Evolutionary conservation across 2,329 filamentous ascomycete species (phyloP), one percentile per base, ranked within the genome.

Genomic region (Venturia asperata): DNA sequence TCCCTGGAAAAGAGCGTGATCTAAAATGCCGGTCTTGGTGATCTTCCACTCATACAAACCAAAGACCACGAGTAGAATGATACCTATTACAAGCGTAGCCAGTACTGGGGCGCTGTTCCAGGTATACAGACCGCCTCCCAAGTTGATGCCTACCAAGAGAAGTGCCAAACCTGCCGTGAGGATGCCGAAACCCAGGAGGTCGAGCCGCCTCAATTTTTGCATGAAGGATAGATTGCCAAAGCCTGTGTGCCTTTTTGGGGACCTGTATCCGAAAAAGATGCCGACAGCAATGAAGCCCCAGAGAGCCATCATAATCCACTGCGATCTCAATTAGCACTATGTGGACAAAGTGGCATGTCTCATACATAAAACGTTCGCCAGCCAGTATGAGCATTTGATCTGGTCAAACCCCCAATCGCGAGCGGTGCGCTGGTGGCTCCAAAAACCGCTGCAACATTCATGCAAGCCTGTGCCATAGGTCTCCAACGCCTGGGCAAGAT

Each of bases 1-100:
- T 7, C 63, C 52, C 7, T 41, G 63, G 55, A 64, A 64, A 15
- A 64, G 63, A 41, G 19, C 63, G 13, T 64, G 63, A 42, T 64
- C 27, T 19, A 64, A 19, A 41, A 64, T 64, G 10, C 63, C 63
- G 3, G 63, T 64, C 13, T 64, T 43, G 21, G 52, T 64, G 39
- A 41, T 21, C 11, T 45, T 43, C 64, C 62, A 63, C 34, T 63
- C 42, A n/a, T 39, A 47, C 21, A 49, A 21, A n/a, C 43, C 42
- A 34, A 63, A 63, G 2, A 10, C 24, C 13, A 63, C 37, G 24
- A 63, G 45, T 17, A 39, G 15, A 39, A 39, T 19, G n/a, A 63
- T 30, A 10, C 62, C 43, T 9, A 52, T 39, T 42, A 63, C 24
- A 13, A 63, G 62, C n/a, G 30, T 42, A 11, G 43, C 19, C 62